Evolutionary conservation across 768 basidiomycete genomes (phyloP).

Genomic region (Kwoniella heveanensis): DNA sequence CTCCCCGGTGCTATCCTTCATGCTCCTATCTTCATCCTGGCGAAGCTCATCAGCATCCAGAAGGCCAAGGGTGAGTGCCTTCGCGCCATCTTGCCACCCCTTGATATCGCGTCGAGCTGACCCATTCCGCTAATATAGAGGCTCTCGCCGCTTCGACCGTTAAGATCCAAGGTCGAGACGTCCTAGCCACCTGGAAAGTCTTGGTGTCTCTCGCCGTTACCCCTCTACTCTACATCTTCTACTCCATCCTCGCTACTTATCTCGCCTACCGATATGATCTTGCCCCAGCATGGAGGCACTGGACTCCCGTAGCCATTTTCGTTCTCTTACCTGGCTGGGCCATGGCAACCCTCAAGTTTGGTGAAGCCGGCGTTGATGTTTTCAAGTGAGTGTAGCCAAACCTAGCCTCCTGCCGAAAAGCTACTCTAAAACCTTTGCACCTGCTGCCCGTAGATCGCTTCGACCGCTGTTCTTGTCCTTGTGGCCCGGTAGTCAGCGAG

Average conservation of each 20-base stretch:
- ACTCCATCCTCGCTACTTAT: constrained; percentile 75
- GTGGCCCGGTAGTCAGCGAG: constrained; percentile 81
- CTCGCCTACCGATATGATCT: constrained; percentile 70
- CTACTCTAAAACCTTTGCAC: no score
- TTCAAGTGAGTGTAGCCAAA: constrained; percentile 70
- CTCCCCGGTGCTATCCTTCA: constrained; percentile 89
- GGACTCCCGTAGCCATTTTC: constrained; percentile 76
- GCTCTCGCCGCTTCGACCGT: constrained; percentile 93
- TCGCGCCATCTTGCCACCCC: no score
- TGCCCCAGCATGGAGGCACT: constrained; percentile 67
- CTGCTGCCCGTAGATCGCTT: constrained; percentile 68
- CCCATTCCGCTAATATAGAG: no score
- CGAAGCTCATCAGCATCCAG: constrained; percentile 78
- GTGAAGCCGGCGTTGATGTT: constrained; percentile 96
- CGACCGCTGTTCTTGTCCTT: constrained; percentile 84
- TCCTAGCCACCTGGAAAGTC: constrained; percentile 97
- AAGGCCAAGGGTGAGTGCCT: constrained; percentile 80
- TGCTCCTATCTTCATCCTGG: constrained; percentile 87
- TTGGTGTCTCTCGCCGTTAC: constrained; percentile 88
- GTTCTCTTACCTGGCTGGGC: constrained; percentile 81
- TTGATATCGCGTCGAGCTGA: no score
- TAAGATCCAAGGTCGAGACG: constrained; percentile 93
- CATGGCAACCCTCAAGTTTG: constrained; percentile 91
- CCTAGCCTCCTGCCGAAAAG: no score
- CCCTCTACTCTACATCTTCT: constrained; percentile 79